Base-by-base conservation (phyloP, 2,329 filamentous ascomycete species). In the Pleomassaria siparia region DNA sequence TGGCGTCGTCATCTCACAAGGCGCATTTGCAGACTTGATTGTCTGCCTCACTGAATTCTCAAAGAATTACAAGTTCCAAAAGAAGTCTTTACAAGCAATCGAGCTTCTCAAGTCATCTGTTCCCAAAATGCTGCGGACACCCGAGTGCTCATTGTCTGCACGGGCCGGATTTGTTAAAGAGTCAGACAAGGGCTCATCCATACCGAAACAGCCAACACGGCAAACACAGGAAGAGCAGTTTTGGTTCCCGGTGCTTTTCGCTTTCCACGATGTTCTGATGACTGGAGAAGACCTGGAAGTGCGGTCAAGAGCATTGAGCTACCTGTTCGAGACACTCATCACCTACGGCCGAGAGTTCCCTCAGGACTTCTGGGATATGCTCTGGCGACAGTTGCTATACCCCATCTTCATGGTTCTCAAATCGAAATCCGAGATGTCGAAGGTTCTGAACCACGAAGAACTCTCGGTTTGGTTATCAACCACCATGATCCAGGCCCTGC, bases 261-360 rank as follows among this genome's bases (percentile, higher is more conserved):
- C 95, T 2, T 99, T 99, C 77, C 94, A 99, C 67, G 94, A 99
- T 69, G 91, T 99, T 18, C 76, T 99, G 40, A 99, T 99, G 94
- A 99, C 94, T 1, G 94, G 95, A 2, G 95, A 99, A 71, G 94
- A 99, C 67, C 80, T 99, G 15, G 94, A 99, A 72, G 94, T 97
- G 32, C 87, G 94, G 49, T 96, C 82, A 53, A 73, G 82, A 59
- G 94, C 95, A 2, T 79, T 99, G 32, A 95, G 91, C 59, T 99
- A 97, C 71, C 90, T 99, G 52, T 99, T 99, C 62, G 92, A 97
- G 49, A 91, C 91, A 0, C 79, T 99, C 6, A 86, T 96, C 49
- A 85, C 84, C 53, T 94, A 97, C 59, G 94, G 95, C 28, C 88
- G 89, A 15, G 88, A 90, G 58, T 99, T 96, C 62, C 91, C 92